A percentile compares a stretch with the other conserved stretches of the same genome.
phyloP scores from a whole-genome alignment of 305 asterid species.

The Withania somnifera region DNA sequence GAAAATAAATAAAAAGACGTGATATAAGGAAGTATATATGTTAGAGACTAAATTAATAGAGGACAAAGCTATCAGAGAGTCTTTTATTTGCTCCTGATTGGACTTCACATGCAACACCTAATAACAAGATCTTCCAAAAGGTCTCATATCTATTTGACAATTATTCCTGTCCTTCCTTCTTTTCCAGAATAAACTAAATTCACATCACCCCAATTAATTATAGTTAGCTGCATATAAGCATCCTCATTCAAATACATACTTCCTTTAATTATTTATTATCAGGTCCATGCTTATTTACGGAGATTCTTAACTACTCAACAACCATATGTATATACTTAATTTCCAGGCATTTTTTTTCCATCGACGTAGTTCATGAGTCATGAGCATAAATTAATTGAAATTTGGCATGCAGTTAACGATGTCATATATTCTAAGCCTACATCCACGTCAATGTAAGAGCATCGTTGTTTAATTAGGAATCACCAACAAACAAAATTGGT shows the following conservation, averaged over 20 bases:
- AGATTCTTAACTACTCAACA: not conserved
- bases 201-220: not conserved
- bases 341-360: not conserved
- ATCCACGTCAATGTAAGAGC: not conserved
- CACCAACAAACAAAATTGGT: no score
- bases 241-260: not conserved
- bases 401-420: not conserved
- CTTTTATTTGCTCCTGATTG: not conserved
- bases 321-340: not conserved
- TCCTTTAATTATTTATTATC: not conserved
- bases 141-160: not conserved
- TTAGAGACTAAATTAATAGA: not conserved
- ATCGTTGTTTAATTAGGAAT: no score
- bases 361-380: not conserved
- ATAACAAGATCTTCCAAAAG: not conserved
- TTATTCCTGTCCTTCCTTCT: not conserved
- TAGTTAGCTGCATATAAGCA: not conserved
- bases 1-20: constrained; percentile 1
- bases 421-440: not conserved
- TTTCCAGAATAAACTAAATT: not conserved
- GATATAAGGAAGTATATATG: not conserved
- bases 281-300: not conserved
- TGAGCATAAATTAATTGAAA: not conserved
- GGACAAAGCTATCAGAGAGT: not conserved
- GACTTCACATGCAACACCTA: constrained; percentile 6